Evolutionary conservation across 23 red algal genomes (phyloP).

Genomic region (Chondrus crispus): DNA sequence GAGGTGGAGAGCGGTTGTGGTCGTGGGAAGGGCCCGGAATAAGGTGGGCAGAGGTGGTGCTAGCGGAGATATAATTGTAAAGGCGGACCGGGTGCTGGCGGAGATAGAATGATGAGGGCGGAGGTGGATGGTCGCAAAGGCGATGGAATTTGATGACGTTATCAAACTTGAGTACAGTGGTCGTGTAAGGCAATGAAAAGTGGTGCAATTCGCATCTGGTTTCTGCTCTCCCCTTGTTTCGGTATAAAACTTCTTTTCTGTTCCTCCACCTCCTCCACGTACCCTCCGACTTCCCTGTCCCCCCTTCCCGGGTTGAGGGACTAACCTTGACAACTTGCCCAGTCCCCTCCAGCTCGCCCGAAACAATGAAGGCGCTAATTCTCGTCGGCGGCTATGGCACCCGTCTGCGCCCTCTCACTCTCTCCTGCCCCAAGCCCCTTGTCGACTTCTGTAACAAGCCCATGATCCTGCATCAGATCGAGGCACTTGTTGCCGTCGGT

Average conservation of each 20-base stretch:
- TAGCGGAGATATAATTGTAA: too few relatives aligned
- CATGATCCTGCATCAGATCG: constrained; percentile 99
- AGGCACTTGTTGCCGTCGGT: constrained; percentile 87
- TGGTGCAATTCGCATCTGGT: not conserved
- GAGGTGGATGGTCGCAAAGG: too few relatives aligned
- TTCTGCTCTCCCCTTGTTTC: not conserved
- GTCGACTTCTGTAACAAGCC: constrained; percentile 99
- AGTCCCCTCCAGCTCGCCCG: not conserved
- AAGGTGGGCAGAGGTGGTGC: too few relatives aligned
- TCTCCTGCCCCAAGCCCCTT: constrained; percentile 92
- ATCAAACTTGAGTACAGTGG: too few relatives aligned
- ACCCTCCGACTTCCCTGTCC: not conserved
- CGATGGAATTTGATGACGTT: too few relatives aligned
- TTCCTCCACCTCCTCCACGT: not conserved
- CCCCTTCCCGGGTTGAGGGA: too few relatives aligned
- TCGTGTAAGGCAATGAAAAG: too few relatives aligned
- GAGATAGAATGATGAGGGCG: too few relatives aligned
- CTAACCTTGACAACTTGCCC: not conserved
- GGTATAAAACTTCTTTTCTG: not conserved
- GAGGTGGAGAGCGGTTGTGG: too few relatives aligned
- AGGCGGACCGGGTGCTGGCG: too few relatives aligned
- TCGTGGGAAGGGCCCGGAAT: too few relatives aligned
- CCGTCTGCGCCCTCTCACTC: constrained; percentile 92
- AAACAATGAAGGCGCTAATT: constrained; percentile 96
- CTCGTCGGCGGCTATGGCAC: constrained; percentile 99